A percentile compares a stretch with the other conserved stretches of the same genome.
Evolutionary conservation across 1,284 basidiomycete genomes (phyloP).

Genomic region (Cutaneotrichosporon cyanovorans): DNA sequence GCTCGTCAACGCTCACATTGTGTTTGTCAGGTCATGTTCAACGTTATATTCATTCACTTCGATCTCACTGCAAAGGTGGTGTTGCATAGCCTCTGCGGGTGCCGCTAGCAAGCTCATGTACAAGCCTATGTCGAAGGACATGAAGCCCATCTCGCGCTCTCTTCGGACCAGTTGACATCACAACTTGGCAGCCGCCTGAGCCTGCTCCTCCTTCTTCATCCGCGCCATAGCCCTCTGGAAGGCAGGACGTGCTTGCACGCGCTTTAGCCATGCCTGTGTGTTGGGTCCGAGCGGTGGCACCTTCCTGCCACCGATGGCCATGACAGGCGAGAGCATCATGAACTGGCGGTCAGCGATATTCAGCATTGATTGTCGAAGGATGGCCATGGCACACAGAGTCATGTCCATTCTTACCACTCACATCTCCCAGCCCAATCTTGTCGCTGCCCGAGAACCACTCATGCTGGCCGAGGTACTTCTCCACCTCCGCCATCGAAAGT

Average conservation of each 20-base stretch:
- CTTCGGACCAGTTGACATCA: too few relatives aligned
- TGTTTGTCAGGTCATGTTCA: too few relatives aligned
- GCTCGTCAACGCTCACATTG: too few relatives aligned
- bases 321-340: background rate
- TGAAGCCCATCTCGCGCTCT: too few relatives aligned
- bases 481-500: conserved; percentile 21
- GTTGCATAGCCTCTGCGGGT: too few relatives aligned
- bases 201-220: conserved; percentile 9
- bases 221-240: conserved; percentile 5
- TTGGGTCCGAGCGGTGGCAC: background rate
- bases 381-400: too few relatives aligned
- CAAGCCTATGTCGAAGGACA: too few relatives aligned
- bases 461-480: conserved; percentile 22
- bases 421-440: conserved; percentile 35
- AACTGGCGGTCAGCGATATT: conserved; percentile 2
- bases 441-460: conserved; percentile 31
- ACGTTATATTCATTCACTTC: too few relatives aligned
- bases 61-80: too few relatives aligned
- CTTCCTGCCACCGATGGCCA: background rate
- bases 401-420: too few relatives aligned
- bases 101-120: too few relatives aligned
- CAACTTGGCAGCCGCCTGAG: background rate
- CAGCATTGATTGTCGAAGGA: too few relatives aligned
- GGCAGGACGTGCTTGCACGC: background rate
- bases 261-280: background rate